Base-by-base conservation (phyloP, 2,329 filamentous ascomycete species). In the Colletotrichum horii region DNA sequence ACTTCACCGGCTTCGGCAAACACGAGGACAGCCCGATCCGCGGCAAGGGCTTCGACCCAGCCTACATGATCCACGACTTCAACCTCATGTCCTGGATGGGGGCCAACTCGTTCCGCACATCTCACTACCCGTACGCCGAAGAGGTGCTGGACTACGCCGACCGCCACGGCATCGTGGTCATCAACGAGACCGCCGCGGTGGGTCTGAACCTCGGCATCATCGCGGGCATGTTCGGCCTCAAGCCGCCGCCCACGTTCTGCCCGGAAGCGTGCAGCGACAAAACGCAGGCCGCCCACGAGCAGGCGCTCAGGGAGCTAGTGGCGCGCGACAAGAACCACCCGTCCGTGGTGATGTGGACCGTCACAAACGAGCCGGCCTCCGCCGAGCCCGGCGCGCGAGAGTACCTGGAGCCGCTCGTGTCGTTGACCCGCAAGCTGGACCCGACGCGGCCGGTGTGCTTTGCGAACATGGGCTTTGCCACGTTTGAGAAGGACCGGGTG, bases 61-160 rank as follows among this genome's bases (percentile, higher is more conserved):
- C 80, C 3, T 82, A 80, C 74, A 80, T 83, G 79, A 75, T 83
- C 4, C 81, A 82, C 62, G 82, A 83, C 64, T 83, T 82, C 67
- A 72, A 80, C 26, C 76, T 83, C 9, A 71, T 83, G 65, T 66
- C 78, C 22, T 82, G 81, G 80, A 80, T 79, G 1, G 80, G 80
- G 3, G 81, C 82, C 3, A 83, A 83, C 72, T 83, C 81, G 6
- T 83, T 83, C 75, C 78, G 81, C 3, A 82, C 80, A 2, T 77
- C 80, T 0, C 80, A 83, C 70, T 83, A 83, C 55, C 82, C 81
- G 1, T 82, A 83, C 72, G 80, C 80, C 0, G 78, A 81, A 24
- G 81, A 82, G n/a, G 76, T 81, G 6, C 75, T 81, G 34, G 80
- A 82, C 1, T 82, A 79, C 43, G 80, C 81, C 8, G 81, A 82